Percentiles rank a stretch among this genome's conserved stretches.
phyloP scores from a whole-genome alignment of 2,329 filamentous ascomycete genomes.

The Calycina herbarum region DNA sequence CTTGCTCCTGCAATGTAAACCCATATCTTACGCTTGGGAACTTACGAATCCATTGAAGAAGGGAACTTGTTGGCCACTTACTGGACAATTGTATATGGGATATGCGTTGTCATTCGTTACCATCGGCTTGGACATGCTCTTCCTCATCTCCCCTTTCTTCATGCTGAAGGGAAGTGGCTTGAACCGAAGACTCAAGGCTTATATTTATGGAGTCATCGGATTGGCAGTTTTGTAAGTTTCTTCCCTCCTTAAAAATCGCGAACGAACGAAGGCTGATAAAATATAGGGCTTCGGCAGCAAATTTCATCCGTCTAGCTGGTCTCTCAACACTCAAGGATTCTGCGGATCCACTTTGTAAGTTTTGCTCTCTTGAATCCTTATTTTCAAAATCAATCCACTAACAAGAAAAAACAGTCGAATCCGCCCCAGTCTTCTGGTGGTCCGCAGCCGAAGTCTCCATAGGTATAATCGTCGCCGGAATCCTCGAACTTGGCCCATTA shows the following conservation, averaged over 20 bases:
- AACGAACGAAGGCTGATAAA: conserved; percentile 14
- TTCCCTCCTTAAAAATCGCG: too few species aligned
- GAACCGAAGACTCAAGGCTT: conserved; percentile 19
- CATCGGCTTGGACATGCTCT: conserved; percentile 26
- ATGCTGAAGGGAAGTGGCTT: conserved; percentile 52
- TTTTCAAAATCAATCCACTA: neutral
- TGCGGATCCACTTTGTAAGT: conserved; percentile 23
- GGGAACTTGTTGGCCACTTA: conserved; percentile 20
- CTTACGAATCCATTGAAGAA: conserved; percentile 21
- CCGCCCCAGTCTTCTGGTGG: conserved; percentile 29
- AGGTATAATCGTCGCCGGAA: conserved; percentile 26
- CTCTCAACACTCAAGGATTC: conserved; percentile 24
- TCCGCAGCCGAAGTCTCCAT: conserved; percentile 28
- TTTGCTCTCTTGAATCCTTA: neutral
- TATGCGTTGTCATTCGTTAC: conserved; percentile 26
- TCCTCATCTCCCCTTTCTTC: conserved; percentile 92
- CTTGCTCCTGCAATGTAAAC: conserved; percentile 23
- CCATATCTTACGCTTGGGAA: conserved; percentile 24
- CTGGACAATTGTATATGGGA: conserved; percentile 22
- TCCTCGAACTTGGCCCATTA: conserved; percentile 26
- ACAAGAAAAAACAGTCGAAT: conserved; percentile 15
- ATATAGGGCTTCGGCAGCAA: conserved; percentile 27
- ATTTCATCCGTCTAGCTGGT: conserved; percentile 27
- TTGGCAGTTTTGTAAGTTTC: conserved; percentile 25
- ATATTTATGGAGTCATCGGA: conserved; percentile 25